Percentiles rank a stretch among this genome's conserved stretches.
Evolutionary conservation across 179 eudicot species (phyloP).

Genomic region (Corrigiola litoralis): DNA sequence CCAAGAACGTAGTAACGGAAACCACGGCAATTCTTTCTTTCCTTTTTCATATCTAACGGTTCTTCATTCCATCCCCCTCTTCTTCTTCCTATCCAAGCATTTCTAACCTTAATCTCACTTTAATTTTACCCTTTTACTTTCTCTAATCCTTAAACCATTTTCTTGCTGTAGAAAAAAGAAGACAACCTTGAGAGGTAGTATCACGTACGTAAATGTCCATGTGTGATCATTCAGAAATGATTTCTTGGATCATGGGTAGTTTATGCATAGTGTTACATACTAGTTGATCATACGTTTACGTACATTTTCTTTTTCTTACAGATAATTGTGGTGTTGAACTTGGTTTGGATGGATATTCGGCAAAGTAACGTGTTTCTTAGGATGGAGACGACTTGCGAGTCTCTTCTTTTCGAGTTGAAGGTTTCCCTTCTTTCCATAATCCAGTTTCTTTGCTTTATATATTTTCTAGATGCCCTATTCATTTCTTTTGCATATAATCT

Average conservation of each 20-base stretch:
- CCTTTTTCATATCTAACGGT: constrained; percentile 13
- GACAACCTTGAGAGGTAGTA: no score
- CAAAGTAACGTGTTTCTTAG: constrained; percentile 27
- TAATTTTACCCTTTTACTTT: neutral
- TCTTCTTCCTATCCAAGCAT: constrained; percentile 1
- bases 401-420: constrained; percentile 37
- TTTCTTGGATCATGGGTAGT: neutral
- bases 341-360: constrained; percentile 22
- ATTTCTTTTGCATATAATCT: neutral
- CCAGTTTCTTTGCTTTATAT: neutral
- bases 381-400: constrained; percentile 34
- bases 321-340: neutral
- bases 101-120: neutral
- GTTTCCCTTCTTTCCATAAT: constrained; percentile 1
- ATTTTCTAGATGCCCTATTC: no score
- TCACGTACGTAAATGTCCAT: no score
- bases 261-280: neutral
- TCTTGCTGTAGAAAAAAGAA: no score
- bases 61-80: constrained; percentile 10
- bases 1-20: constrained; percentile 23
- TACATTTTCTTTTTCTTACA: neutral
- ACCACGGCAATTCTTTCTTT: neutral
- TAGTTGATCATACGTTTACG: neutral
- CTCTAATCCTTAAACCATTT: neutral
- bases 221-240: no score